Base-by-base conservation (phyloP, 768 basidiomycete species). In the Asterophora parasitica region DNA sequence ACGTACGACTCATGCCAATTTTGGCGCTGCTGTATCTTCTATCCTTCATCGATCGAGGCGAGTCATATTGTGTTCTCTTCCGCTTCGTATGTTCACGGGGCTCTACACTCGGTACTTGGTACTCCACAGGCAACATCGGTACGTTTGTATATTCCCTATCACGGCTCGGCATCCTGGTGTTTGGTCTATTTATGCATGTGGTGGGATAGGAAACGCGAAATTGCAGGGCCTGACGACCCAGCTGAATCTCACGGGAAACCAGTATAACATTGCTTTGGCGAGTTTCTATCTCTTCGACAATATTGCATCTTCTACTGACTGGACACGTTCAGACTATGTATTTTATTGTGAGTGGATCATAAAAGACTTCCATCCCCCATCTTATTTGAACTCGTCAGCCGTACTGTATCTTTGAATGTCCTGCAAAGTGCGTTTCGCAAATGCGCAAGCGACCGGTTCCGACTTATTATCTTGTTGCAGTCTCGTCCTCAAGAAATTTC, bases 341-440 rank as follows among this genome's bases (percentile, higher is more conserved):
- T 56, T 85, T 85, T 59, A 75, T 87, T 34, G 83, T 85, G 56
- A 46, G 80, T 63, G 1, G 10, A 13, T 13, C 20, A 23, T 30
- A 17, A 43, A 12, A 31, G 2, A 16, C 5, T 19, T 19, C 19
- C 23, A 13, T 6, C 23, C 23, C 6, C 13, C 12, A 46, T 16
- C 13, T 43, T 45, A 43, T 19, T 8, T 36, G 43, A 20, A 30
- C 35, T 46, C 31, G 20, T 36, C 52, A 78, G 79, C 77, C 77
- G 7, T 80, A 78, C 53, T 81, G 79, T 56, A 67, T 78, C 41
- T 83, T 82, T 48, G 85, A 87, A 65, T 82, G 78, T 50, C 85
- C 85, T 0, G 76, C 82, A 20, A 88, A 88, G 83, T 85, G 50
- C 30, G 72, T 57, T 3, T 12, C 12, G 2, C 41, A 16, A 12